Conservation (phyloP, 192 early-diverging fungal species). For the Phlyctochytrium bullatum region DNA sequence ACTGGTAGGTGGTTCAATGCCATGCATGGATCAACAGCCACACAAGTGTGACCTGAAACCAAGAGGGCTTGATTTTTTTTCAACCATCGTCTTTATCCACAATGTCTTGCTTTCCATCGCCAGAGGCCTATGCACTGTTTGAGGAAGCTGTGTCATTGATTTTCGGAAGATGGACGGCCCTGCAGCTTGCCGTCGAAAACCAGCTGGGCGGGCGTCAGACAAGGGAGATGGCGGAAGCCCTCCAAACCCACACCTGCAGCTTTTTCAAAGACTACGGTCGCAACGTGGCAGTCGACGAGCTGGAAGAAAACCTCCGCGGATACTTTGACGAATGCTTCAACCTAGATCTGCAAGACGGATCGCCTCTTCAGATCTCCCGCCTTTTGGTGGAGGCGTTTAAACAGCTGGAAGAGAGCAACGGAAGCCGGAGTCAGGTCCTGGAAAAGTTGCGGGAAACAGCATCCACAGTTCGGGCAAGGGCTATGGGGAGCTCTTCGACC, state of each 20-base stretch:
- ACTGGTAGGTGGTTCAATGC: too few relatives aligned
- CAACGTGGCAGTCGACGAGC: slow-evolving; percentile 39
- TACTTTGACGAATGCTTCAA: slow-evolving; percentile 52
- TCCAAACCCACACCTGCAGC: slow-evolving; percentile 30
- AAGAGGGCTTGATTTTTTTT: too few relatives aligned
- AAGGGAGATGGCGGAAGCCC: slow-evolving; percentile 11
- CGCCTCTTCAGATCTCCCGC: slow-evolving; percentile 75
- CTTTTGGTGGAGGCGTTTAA: slow-evolving; percentile 77
- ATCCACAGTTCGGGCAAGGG: slow-evolving; percentile 68
- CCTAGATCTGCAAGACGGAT: slow-evolving; percentile 70
- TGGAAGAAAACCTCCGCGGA: slow-evolving; percentile 42
- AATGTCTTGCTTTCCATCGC: neutral
- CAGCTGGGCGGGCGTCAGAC: slow-evolving; percentile 35
- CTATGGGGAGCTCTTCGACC: slow-evolving; percentile 77
- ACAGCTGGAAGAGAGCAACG: slow-evolving; percentile 54
- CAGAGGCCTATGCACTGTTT: slow-evolving; percentile 25
- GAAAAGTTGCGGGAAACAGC: slow-evolving; percentile 36
- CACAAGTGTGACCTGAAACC: too few relatives aligned
- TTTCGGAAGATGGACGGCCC: slow-evolving; percentile 48
- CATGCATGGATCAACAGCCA: too few relatives aligned
- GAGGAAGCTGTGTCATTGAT: slow-evolving; percentile 33
- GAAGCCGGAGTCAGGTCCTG: slow-evolving; percentile 29
- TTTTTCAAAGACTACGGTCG: slow-evolving; percentile 41
- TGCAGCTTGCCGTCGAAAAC: slow-evolving; percentile 50
- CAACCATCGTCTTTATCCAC: too few relatives aligned